Percentiles rank a stretch among this genome's conserved stretches.
These are phyloP conservation scores for Pezicula rhizophila DNA, from an alignment of 2,329 filamentous ascomycete genomes.

Conservation along the genomic window DNA sequence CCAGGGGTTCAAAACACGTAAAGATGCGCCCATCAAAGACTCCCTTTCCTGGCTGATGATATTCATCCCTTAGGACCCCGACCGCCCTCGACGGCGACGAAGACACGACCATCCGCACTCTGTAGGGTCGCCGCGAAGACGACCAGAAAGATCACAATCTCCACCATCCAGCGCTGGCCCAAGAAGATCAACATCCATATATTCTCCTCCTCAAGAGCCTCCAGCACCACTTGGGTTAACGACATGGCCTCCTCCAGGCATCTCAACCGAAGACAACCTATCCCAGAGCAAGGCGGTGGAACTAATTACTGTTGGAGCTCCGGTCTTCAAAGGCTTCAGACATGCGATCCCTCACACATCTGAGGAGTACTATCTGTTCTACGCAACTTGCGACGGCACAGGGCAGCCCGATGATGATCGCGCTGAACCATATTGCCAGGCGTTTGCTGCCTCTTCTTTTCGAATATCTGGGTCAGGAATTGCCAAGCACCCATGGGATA, in stretches of 20 bases:
- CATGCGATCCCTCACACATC: slow-evolving; percentile 45
- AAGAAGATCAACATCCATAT: slow-evolving; percentile 3
- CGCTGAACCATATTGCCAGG: slow-evolving; percentile 8
- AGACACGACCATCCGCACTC: slow-evolving; percentile 28
- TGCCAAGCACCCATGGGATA: slow-evolving; percentile 52
- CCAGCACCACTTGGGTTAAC: slow-evolving; percentile 33
- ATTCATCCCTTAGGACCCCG: slow-evolving; percentile 14
- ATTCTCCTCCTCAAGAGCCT: neutral
- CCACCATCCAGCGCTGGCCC: slow-evolving; percentile 4
- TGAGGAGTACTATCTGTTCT: slow-evolving; percentile 50
- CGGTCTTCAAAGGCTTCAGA: slow-evolving; percentile 49
- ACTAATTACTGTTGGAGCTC: slow-evolving; percentile 52
- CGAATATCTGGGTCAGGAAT: slow-evolving; percentile 14
- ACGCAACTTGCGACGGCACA: slow-evolving; percentile 45
- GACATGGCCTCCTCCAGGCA: slow-evolving; percentile 51
- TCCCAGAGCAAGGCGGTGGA: slow-evolving; percentile 48
- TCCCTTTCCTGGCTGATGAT: slow-evolving; percentile 8
- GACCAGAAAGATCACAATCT: slow-evolving; percentile 29
- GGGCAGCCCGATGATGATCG: slow-evolving; percentile 19
- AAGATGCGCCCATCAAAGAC: slow-evolving; percentile 1
- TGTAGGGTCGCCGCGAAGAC: slow-evolving; percentile 36
- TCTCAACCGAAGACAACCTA: slow-evolving; percentile 44
- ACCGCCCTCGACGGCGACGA: slow-evolving; percentile 18
- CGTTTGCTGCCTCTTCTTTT: slow-evolving; percentile 17
- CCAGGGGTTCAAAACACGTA: slow-evolving; percentile 30